Evolutionary conservation across 164 flowering plant species (phyloP).

Genomic region (Nymphaea colorata): DNA sequence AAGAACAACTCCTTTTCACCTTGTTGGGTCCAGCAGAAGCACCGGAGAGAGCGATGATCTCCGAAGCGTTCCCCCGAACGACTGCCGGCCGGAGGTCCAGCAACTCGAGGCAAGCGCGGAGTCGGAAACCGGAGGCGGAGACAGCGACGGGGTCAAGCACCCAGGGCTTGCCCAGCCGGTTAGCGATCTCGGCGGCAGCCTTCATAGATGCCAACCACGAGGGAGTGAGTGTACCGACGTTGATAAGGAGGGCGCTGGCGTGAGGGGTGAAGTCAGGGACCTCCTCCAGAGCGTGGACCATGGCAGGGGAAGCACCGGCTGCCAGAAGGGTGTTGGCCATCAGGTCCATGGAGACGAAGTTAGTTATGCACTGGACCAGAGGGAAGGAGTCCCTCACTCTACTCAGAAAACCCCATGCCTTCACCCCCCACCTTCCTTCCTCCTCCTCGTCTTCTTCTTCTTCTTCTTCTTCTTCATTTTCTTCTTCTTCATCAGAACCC

Average conservation of each 20-base stretch:
- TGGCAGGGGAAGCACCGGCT: slow-evolving; percentile 92
- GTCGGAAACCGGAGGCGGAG: slow-evolving; percentile 53
- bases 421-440: slow-evolving; percentile 18
- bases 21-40: slow-evolving; percentile 24
- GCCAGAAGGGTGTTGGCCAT: slow-evolving; percentile 76
- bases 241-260: slow-evolving; percentile 42
- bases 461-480: neutral
- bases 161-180: slow-evolving; percentile 48
- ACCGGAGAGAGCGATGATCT: slow-evolving; percentile 57
- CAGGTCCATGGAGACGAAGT: slow-evolving; percentile 87
- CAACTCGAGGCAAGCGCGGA: slow-evolving; percentile 59
- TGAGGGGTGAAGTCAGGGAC: slow-evolving; percentile 79
- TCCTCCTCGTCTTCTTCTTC: slow-evolving; percentile 4
- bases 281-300: slow-evolving; percentile 65
- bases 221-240: slow-evolving; percentile 68
- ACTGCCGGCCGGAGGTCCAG: slow-evolving; percentile 46
- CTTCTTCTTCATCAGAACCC: no score
- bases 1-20: slow-evolving; percentile 7
- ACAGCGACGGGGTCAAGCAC: slow-evolving; percentile 92
- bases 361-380: slow-evolving; percentile 88
- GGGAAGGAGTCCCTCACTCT: slow-evolving; percentile 39
- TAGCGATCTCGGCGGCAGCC: slow-evolving; percentile 40
- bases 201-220: slow-evolving; percentile 77
- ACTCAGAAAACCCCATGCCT: slow-evolving; percentile 37
- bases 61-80: slow-evolving; percentile 80